A percentile compares a stretch with the other conserved stretches of the same genome.
Conservation (phyloP, 805 yeast species). For the Ogataea zsoltii region DNA sequence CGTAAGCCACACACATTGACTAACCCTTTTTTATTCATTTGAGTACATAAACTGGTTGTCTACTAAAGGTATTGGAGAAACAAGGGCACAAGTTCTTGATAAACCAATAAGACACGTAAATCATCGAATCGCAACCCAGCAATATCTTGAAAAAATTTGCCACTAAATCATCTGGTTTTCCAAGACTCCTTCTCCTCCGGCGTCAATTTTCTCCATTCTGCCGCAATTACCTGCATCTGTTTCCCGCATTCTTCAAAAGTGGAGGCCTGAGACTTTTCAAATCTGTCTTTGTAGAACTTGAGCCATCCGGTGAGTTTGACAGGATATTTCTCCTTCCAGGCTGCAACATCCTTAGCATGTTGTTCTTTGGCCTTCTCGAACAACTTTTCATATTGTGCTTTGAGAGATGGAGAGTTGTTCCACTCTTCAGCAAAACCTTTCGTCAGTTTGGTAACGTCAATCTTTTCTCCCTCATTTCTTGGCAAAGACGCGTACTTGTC, state of each 20-base stretch:
- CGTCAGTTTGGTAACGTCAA: conserved; percentile 8
- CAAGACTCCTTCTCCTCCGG: conserved; percentile 25
- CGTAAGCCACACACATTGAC: no score
- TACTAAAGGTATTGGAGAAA: no score
- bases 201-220: conserved; percentile 25
- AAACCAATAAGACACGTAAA: no score
- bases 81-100: no score
- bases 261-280: conserved; percentile 12
- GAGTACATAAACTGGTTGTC: no score
- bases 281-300: conserved; percentile 22
- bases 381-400: conserved; percentile 13
- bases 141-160: no score
- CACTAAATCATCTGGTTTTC: conserved; percentile 11
- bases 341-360: conserved; percentile 17
- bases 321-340: conserved; percentile 28
- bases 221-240: conserved; percentile 22
- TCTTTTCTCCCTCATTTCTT: conserved; percentile 4
- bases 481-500: conserved; percentile 13
- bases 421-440: conserved; percentile 23
- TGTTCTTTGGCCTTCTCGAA: conserved; percentile 9
- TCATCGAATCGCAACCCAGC: no score
- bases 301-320: conserved; percentile 24
- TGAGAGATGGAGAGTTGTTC: conserved; percentile 22
- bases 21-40: no score
- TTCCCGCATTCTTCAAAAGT: conserved; percentile 16